Conservation (phyloP, 495 filamentous ascomycete genomes). For the Entonaema liquescens region DNA sequence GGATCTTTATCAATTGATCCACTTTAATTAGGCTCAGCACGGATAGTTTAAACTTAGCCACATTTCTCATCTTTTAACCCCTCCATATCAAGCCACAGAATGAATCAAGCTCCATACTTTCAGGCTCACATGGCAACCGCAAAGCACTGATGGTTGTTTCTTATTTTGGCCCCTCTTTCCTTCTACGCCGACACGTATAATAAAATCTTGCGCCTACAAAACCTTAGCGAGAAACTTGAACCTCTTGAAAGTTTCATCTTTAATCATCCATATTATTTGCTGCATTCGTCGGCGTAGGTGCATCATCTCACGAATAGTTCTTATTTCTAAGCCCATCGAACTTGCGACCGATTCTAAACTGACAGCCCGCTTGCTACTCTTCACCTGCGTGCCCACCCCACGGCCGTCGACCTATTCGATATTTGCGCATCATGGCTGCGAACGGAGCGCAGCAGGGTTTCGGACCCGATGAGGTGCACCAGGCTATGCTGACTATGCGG, state of each 20-base stretch:
- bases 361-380: conserved; percentile 25
- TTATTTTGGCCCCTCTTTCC: conserved; percentile 43
- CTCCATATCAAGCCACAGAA: conserved; percentile 37
- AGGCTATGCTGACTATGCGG: conserved; percentile 90
- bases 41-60: neutral
- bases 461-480: conserved; percentile 74
- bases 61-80: conserved; percentile 7
- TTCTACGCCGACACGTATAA: conserved; percentile 26
- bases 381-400: conserved; percentile 46
- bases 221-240: neutral
- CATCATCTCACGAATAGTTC: conserved; percentile 12
- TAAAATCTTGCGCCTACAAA: conserved; percentile 26
- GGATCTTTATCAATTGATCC: neutral
- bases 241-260: neutral
- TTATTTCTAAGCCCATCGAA: conserved; percentile 14
- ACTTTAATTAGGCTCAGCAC: conserved; percentile 1
- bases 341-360: conserved; percentile 29
- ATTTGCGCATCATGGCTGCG: conserved; percentile 68
- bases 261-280: neutral
- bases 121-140: conserved; percentile 45
- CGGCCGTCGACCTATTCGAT: conserved; percentile 33
- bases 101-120: conserved; percentile 32
- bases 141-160: conserved; percentile 29
- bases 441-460: conserved; percentile 74
- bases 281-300: conserved; percentile 17